Evolutionary conservation across 1,139 yeast species (phyloP).

Genomic region (Yamadazyma buinensis): DNA sequence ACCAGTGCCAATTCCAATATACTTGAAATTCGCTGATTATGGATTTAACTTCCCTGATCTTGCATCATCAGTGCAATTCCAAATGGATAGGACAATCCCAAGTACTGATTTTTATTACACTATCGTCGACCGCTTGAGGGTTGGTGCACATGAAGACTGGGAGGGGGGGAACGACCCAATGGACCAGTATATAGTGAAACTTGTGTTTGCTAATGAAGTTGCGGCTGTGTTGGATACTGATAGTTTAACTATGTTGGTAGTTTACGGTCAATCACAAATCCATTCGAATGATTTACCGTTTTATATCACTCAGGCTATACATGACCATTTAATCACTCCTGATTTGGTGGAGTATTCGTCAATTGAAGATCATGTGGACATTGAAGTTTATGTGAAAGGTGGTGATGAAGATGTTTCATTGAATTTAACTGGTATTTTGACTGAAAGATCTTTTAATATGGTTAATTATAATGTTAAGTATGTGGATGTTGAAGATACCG

Average conservation of each 20-base stretch:
- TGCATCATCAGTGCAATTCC: constrained; percentile 38
- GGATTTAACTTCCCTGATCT: constrained; percentile 48
- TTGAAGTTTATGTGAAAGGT: constrained; percentile 1
- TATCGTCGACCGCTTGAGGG: constrained; percentile 2
- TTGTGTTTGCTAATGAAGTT: constrained; percentile 26
- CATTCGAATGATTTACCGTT: constrained; percentile 43
- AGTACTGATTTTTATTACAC: constrained; percentile 1
- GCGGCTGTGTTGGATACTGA: constrained; percentile 36
- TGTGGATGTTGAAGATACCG: not conserved
- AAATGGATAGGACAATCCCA: constrained; percentile 21
- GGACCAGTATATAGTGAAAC: constrained; percentile 22
- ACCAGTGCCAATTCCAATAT: constrained; percentile 22
- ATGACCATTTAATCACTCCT: constrained; percentile 24
- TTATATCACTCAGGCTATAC: constrained; percentile 31
- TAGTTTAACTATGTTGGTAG: constrained; percentile 36
- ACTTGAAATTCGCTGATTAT: constrained; percentile 30
- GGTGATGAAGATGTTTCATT: not conserved
- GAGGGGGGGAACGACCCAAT: not conserved
- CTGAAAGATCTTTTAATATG: constrained; percentile 3
- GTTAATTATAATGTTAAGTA: constrained; percentile 4
- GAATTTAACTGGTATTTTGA: constrained; percentile 1
- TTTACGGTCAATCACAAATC: constrained; percentile 25
- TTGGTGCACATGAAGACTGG: no score
- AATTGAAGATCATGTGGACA: not conserved
- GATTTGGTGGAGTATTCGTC: constrained; percentile 6